A percentile compares a stretch with the other conserved stretches of the same genome.
Conservation (phyloP, 805 yeast species). For the Saturnispora sekii region DNA sequence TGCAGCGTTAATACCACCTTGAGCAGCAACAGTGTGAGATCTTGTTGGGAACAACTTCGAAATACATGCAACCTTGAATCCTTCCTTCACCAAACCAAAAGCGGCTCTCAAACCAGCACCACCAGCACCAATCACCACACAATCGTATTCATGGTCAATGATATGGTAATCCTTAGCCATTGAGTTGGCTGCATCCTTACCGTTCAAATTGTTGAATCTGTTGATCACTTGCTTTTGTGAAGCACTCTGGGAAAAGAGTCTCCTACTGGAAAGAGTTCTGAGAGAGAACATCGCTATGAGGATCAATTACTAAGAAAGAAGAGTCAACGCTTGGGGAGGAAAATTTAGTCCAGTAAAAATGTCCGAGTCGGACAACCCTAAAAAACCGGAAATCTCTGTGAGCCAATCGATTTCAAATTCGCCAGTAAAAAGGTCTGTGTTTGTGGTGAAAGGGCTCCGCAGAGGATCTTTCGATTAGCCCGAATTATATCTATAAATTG, state of each 20-base stretch:
- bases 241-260: slow-evolving; percentile 25
- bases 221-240: slow-evolving; percentile 25
- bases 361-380: slow-evolving; percentile 3
- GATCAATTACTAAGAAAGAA: background rate
- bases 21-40: slow-evolving; percentile 98
- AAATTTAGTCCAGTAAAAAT: background rate
- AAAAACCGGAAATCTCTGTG: background rate
- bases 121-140: slow-evolving; percentile 97
- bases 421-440: background rate
- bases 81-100: slow-evolving; percentile 93
- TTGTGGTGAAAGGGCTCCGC: too few species aligned
- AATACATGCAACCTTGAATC: slow-evolving; percentile 95
- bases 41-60: slow-evolving; percentile 96
- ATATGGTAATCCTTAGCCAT: slow-evolving; percentile 72
- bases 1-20: slow-evolving; percentile 99
- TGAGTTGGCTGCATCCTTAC: slow-evolving; percentile 43
- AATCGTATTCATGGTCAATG: slow-evolving; percentile 96
- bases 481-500: too few species aligned
- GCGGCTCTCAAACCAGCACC: slow-evolving; percentile 99
- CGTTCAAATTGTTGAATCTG: slow-evolving; percentile 33
- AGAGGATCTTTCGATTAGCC: too few species aligned
- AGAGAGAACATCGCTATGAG: slow-evolving; percentile 2
- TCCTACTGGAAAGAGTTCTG: slow-evolving; percentile 16
- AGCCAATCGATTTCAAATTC: slow-evolving; percentile 1
- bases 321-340: background rate